phyloP scores from a whole-genome alignment of 2,329 filamentous ascomycete species.

The Sporothrix variecibatus region DNA sequence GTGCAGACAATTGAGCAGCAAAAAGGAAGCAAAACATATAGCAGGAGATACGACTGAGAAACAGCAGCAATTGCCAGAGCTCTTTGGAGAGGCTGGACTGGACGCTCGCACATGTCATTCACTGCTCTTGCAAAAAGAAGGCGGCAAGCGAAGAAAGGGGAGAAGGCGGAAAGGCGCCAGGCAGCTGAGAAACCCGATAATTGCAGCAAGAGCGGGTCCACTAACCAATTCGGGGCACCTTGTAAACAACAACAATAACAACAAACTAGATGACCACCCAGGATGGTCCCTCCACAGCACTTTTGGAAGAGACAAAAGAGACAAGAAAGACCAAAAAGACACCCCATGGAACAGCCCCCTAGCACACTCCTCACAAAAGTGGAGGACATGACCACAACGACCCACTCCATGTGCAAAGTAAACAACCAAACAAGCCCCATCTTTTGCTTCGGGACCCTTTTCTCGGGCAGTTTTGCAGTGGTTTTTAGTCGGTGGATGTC shows the following conservation, averaged over 20 bases:
- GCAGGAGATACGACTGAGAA: neutral
- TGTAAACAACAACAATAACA: conserved; percentile 27
- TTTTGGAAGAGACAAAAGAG: neutral
- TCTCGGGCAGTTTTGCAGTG: conserved; percentile 11
- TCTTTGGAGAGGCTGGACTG: neutral
- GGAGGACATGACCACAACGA: neutral
- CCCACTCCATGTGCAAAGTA: conserved; percentile 20
- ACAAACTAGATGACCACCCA: neutral
- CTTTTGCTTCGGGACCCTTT: conserved; percentile 2
- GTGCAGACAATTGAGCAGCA: neutral
- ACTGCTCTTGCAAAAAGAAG: too few relatives aligned
- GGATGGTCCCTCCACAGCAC: conserved; percentile 8
- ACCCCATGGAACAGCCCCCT: neutral
- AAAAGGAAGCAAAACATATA: neutral
- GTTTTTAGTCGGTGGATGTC: too few relatives aligned
- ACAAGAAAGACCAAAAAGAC: neutral
- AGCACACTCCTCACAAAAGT: conserved; percentile 5
- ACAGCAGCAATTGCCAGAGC: neutral
- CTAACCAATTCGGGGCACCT: conserved; percentile 34
- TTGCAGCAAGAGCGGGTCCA: conserved; percentile 17
- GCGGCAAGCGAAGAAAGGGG: neutral
- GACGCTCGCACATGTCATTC: conserved; percentile 13
- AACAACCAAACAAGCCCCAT: conserved; percentile 19
- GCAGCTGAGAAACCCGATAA: conserved; percentile 24
- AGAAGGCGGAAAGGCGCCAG: conserved; percentile 9